These are phyloP conservation scores for Plasmodiophora brassicae DNA, from an alignment of 208 protist species.

Conservation along the genomic window DNA sequence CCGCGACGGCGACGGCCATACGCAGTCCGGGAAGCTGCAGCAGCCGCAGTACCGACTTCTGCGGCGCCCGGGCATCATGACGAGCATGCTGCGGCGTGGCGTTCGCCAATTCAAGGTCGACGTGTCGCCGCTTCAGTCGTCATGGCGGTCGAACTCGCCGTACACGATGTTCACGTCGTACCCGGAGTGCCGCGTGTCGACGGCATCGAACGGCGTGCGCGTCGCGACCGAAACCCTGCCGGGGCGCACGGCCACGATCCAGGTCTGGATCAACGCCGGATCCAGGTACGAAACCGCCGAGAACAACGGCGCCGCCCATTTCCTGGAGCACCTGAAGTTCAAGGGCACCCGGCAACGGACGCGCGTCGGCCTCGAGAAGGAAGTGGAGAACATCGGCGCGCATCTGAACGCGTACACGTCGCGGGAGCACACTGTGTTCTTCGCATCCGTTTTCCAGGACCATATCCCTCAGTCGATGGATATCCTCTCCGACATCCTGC, in stretches of 20 bases:
- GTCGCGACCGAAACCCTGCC: constrained; percentile 88
- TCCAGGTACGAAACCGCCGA: constrained; percentile 87
- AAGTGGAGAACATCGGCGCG: constrained; percentile 92
- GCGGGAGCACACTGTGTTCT: constrained; percentile 89
- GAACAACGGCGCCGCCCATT: constrained; percentile 95
- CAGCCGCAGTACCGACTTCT: no score
- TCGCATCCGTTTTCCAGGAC: constrained; percentile 75
- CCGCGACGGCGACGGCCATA: no score
- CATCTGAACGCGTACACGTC: constrained; percentile 98
- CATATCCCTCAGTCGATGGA: constrained; percentile 85
- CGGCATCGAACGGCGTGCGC: constrained; percentile 86
- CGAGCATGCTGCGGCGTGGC: no score
- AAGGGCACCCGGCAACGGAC: constrained; percentile 87
- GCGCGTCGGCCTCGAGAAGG: constrained; percentile 69
- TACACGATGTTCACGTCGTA: constrained; percentile 38
- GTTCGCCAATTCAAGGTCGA: no score
- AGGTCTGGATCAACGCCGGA: constrained; percentile 93
- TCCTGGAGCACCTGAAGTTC: constrained; percentile 97
- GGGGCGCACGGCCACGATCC: constrained; percentile 83
- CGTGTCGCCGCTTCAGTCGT: background rate
- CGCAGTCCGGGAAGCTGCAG: no score
- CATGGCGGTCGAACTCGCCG: background rate
- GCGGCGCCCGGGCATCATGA: no score
- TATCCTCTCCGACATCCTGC: constrained; percentile 90
- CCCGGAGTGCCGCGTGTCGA: constrained; percentile 77